Evolutionary conservation across 805 yeast genomes (phyloP).

Genomic region (Huiozyma naganishii): DNA sequence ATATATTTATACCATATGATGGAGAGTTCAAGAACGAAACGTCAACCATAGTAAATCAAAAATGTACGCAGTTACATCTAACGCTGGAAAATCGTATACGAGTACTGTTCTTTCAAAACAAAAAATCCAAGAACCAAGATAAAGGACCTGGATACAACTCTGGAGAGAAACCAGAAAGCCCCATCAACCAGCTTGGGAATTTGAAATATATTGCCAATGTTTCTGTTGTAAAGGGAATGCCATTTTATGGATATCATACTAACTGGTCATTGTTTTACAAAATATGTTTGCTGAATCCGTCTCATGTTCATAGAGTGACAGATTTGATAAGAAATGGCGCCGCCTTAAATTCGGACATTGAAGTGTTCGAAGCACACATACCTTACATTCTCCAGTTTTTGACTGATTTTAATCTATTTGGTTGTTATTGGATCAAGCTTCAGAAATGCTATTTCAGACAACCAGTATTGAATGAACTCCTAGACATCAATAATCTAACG

Average conservation of each 20-base stretch:
- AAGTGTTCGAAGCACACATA: constrained; percentile 71
- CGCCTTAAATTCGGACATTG: constrained; percentile 30
- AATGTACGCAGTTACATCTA: constrained; percentile 31
- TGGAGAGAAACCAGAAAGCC: neutral
- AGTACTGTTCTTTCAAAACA: constrained; percentile 27
- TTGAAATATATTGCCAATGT: constrained; percentile 46
- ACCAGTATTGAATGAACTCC: constrained; percentile 36
- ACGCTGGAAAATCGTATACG: constrained; percentile 36
- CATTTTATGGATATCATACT: constrained; percentile 74
- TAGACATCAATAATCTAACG: constrained; percentile 21
- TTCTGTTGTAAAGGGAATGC: constrained; percentile 58
- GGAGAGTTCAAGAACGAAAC: constrained; percentile 27
- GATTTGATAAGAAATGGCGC: constrained; percentile 38
- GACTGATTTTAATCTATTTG: constrained; percentile 72
- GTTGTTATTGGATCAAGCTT: constrained; percentile 67
- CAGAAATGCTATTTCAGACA: constrained; percentile 40
- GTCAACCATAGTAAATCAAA: constrained; percentile 20
- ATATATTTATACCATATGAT: constrained; percentile 54
- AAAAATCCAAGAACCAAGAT: constrained; percentile 1
- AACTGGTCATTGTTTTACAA: constrained; percentile 60
- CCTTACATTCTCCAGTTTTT: constrained; percentile 69
- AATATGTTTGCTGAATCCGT: constrained; percentile 55
- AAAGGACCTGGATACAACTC: neutral
- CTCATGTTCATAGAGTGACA: constrained; percentile 43
- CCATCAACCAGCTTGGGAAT: constrained; percentile 2